Conservation (phyloP, 2,329 filamentous ascomycete genomes). For the Coniochaeta sp. region DNA sequence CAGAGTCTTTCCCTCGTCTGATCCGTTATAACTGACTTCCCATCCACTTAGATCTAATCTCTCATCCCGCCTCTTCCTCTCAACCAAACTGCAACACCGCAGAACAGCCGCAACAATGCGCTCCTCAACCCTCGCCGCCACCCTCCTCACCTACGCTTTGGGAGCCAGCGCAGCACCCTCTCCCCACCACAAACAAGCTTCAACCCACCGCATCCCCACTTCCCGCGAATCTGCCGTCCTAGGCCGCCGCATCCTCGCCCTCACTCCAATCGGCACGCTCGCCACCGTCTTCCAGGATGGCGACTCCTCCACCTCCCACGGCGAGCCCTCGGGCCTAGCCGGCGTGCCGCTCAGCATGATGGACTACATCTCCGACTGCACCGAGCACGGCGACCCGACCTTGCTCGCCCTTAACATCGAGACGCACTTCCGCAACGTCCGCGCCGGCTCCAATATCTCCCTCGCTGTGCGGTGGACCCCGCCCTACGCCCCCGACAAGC, state of each 20-base stretch:
- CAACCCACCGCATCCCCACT: conserved; percentile 60
- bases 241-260: conserved; percentile 78
- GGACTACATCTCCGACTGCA: conserved; percentile 91
- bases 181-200: too few species aligned
- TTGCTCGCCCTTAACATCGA: conserved; percentile 81
- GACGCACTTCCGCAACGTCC: conserved; percentile 81
- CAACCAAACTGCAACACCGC: background rate
- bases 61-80: too few species aligned
- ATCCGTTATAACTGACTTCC: background rate
- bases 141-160: background rate
- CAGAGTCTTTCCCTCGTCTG: background rate
- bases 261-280: conserved; percentile 71
- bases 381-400: conserved; percentile 72
- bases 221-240: conserved; percentile 82
- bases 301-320: conserved; percentile 27
- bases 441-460: conserved; percentile 77
- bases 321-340: conserved; percentile 56
- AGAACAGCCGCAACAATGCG: background rate
- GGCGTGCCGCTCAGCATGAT: conserved; percentile 76
- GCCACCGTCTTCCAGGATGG: conserved; percentile 71
- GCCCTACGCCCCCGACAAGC: conserved; percentile 52
- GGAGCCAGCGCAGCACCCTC: background rate
- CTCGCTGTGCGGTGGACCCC: conserved; percentile 77
- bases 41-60: background rate
- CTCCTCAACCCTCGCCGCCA: background rate